A percentile compares a stretch with the other conserved stretches of the same genome.
Conservation (phyloP, 805 yeast species). For the Nakazawaea holstii region DNA sequence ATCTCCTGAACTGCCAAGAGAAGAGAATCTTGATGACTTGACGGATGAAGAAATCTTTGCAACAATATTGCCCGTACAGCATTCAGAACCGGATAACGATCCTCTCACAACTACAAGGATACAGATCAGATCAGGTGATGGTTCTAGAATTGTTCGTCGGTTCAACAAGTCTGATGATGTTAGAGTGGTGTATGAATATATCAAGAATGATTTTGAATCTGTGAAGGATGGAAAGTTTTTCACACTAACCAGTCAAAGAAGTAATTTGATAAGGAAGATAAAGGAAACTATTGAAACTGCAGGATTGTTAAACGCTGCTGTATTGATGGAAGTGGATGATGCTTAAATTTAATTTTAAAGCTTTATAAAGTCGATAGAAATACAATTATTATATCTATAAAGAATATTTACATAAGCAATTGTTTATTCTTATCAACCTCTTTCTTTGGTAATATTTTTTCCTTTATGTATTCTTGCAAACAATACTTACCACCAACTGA, state of each 20-base stretch:
- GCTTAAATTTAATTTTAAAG: constrained; percentile 4
- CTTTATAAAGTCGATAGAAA: not conserved
- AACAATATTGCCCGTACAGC: constrained; percentile 42
- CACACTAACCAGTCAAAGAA: constrained; percentile 52
- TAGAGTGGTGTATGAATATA: constrained; percentile 51
- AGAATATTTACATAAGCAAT: not conserved
- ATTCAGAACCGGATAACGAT: constrained; percentile 60
- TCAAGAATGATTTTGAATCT: constrained; percentile 52
- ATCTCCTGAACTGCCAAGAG: not conserved
- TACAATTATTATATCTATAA: not conserved
- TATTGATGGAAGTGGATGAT: constrained; percentile 55
- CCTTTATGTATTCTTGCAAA: constrained; percentile 21
- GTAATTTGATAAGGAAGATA: constrained; percentile 48
- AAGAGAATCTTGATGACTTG: constrained; percentile 17
- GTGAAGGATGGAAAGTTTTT: constrained; percentile 41
- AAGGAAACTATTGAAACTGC: constrained; percentile 63
- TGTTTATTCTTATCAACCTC: constrained; percentile 4
- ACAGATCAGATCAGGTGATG: constrained; percentile 85
- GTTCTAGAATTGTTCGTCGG: constrained; percentile 73
- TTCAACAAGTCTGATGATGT: constrained; percentile 59
- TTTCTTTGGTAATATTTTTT: constrained; percentile 18
- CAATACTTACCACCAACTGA: constrained; percentile 22
- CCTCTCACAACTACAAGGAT: constrained; percentile 62
- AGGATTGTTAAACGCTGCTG: constrained; percentile 76
- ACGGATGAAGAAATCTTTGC: constrained; percentile 42